Evolutionary conservation across 306 rosid genomes (phyloP).

Genomic region (Leucaena leucocephala): DNA sequence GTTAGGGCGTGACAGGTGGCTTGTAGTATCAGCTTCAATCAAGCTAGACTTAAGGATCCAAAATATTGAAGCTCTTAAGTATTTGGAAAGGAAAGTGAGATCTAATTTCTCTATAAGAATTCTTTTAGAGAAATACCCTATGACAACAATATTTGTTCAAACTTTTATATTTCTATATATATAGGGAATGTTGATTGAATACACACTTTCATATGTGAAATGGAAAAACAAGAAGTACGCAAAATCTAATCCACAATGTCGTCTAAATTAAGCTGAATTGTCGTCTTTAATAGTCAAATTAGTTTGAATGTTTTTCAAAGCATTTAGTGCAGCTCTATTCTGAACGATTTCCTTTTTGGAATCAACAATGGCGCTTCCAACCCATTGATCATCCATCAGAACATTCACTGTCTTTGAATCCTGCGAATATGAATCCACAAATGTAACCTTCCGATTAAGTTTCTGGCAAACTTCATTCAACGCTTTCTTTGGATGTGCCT

Average conservation of each 20-base stretch:
- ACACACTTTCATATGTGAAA: too few relatives aligned
- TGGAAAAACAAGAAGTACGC: neutral
- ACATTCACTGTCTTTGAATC: constrained; percentile 37
- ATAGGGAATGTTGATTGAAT: too few relatives aligned
- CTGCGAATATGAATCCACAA: constrained; percentile 45
- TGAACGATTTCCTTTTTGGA: constrained; percentile 55
- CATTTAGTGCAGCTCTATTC: constrained; percentile 63
- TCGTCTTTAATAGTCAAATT: neutral
- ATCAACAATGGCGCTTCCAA: constrained; percentile 42
- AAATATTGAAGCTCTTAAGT: too few relatives aligned
- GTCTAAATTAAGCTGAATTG: neutral
- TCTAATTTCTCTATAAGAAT: too few relatives aligned
- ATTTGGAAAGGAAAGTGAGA: too few relatives aligned
- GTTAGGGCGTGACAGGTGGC: too few relatives aligned
- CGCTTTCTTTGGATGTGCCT: constrained; percentile 45
- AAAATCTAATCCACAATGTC: neutral
- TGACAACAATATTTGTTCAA: too few relatives aligned
- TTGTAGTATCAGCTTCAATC: too few relatives aligned
- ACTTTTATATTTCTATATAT: too few relatives aligned
- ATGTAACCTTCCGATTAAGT: constrained; percentile 35
- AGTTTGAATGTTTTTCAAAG: constrained; percentile 42
- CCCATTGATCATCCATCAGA: constrained; percentile 30
- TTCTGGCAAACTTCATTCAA: constrained; percentile 60
- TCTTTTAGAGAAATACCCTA: too few relatives aligned
- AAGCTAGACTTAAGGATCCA: too few relatives aligned